Evolutionary conservation across 202 grass and related monocot genomes (phyloP).

Genomic region (Cymbopogon flexuosus): DNA sequence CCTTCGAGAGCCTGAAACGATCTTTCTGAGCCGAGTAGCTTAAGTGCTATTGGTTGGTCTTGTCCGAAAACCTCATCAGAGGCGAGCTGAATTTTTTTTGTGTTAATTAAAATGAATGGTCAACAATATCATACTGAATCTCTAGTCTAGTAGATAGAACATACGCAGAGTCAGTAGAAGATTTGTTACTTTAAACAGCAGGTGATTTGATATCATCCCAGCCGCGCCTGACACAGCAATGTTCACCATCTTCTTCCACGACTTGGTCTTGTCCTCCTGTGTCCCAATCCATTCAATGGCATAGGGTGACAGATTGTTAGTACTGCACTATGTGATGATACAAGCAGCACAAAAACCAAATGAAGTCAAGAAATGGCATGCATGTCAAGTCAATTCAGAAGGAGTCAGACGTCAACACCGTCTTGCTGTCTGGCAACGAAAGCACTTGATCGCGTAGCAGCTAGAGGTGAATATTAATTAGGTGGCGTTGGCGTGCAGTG

Average conservation of each 20-base stretch:
- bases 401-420: background rate
- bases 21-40: conserved; percentile 85
- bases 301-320: background rate
- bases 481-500: background rate
- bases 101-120: conserved; percentile 5
- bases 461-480: background rate
- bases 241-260: conserved; percentile 87
- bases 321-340: background rate
- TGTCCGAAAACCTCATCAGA: conserved; percentile 90
- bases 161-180: background rate
- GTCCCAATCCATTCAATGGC: conserved; percentile 2
- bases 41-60: conserved; percentile 78
- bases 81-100: conserved; percentile 50
- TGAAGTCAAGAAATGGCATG: background rate
- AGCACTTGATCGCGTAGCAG: background rate
- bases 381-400: background rate
- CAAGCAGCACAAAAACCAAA: background rate
- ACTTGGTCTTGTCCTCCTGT: conserved; percentile 68
- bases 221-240: conserved; percentile 85
- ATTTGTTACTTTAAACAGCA: conserved; percentile 77
- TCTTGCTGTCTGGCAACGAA: background rate
- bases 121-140: background rate
- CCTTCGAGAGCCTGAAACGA: conserved; percentile 92
- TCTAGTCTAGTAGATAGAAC: background rate
- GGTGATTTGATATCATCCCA: conserved; percentile 96